Conservation (phyloP, 352 stramenopile genomes). For the Globisporangium recalcitrans region DNA sequence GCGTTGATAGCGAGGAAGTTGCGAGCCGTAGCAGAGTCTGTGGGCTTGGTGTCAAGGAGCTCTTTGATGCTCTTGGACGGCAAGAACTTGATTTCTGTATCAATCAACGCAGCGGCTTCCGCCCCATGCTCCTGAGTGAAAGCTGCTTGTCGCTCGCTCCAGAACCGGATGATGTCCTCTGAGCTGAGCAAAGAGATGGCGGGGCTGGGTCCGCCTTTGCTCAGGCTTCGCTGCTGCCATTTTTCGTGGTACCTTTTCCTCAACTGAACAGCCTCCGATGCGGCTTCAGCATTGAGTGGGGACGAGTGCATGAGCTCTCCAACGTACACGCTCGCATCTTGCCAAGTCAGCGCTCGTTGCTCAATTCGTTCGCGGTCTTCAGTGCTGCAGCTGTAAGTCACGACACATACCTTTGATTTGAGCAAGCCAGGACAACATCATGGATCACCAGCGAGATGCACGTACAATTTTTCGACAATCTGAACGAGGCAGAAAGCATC, state of each 20-base stretch:
- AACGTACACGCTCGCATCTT: conserved; percentile 16
- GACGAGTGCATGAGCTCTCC: conserved; percentile 24
- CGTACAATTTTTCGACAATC: conserved; percentile 53
- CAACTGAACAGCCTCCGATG: conserved; percentile 22
- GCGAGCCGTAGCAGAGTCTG: conserved; percentile 13
- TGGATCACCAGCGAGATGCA: neutral
- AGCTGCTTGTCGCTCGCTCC: neutral
- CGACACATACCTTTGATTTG: too few species aligned
- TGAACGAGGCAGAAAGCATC: conserved; percentile 61
- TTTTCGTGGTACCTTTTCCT: conserved; percentile 29
- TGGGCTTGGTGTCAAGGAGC: conserved; percentile 23
- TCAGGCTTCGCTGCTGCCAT: conserved; percentile 18
- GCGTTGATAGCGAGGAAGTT: conserved; percentile 55
- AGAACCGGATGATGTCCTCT: conserved; percentile 12
- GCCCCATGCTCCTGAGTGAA: neutral
- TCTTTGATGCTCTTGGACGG: conserved; percentile 32
- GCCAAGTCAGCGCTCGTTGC: conserved; percentile 7
- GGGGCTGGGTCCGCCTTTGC: neutral
- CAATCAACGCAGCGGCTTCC: conserved; percentile 1
- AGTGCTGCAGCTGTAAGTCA: neutral
- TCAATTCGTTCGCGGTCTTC: conserved; percentile 2
- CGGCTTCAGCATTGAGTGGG: conserved; percentile 21
- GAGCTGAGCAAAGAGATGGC: conserved; percentile 4
- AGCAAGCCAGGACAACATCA: neutral
- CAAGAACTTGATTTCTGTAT: conserved; percentile 27